Percentiles rank a stretch among this genome's conserved stretches.
Conservation (phyloP, 164 flowering plant genomes). For the Aristolochia californica region DNA sequence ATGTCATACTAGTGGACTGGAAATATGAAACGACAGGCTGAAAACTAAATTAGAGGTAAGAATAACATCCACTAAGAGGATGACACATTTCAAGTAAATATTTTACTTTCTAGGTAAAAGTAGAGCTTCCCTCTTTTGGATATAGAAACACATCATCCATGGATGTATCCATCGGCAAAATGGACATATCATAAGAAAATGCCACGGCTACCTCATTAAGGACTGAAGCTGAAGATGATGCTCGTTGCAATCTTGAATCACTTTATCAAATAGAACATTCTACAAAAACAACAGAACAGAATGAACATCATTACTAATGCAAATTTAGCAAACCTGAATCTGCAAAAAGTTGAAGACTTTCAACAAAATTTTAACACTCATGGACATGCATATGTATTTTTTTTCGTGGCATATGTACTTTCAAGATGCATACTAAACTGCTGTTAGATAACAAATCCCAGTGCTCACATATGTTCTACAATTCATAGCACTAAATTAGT, state of each 20-base stretch:
- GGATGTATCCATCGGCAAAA: too few relatives aligned
- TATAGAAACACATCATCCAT: too few relatives aligned
- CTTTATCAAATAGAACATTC: slow-evolving; percentile 57
- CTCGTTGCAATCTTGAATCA: slow-evolving; percentile 50
- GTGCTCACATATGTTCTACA: too few relatives aligned
- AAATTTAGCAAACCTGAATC: background rate
- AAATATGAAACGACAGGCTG: too few relatives aligned
- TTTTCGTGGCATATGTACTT: background rate
- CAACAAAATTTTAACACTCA: background rate
- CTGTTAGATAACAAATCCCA: background rate
- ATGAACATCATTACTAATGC: background rate
- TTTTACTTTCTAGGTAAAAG: too few relatives aligned
- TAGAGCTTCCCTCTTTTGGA: too few relatives aligned
- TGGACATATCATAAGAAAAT: background rate
- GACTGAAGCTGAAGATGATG: slow-evolving; percentile 60
- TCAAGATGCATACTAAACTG: background rate
- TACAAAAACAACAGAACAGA: slow-evolving; percentile 18
- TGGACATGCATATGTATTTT: background rate
- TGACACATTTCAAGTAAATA: too few relatives aligned
- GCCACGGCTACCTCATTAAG: slow-evolving; percentile 49
- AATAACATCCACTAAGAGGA: too few relatives aligned
- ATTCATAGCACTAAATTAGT: too few relatives aligned
- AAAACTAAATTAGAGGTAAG: too few relatives aligned
- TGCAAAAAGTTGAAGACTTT: background rate
- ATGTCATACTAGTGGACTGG: too few relatives aligned